These are phyloP conservation scores for Crithidia expoeki DNA, from an alignment of 208 protist genomes.

Conservation along the genomic window DNA sequence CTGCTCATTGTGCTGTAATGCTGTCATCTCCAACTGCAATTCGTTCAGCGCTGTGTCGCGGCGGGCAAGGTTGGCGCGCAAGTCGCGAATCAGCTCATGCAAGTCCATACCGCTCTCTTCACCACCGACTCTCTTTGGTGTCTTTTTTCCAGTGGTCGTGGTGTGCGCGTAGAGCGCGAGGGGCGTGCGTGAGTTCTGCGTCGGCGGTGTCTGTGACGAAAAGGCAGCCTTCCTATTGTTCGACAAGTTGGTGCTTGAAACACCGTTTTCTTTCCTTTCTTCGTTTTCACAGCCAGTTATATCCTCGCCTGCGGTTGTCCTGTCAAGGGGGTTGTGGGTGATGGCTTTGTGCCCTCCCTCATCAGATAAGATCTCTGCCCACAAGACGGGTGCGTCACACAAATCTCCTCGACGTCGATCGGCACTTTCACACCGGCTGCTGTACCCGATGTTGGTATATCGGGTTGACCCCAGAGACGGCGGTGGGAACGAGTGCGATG, in stretches of 20 bases:
- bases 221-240: too few species aligned
- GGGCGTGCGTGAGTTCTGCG: not conserved
- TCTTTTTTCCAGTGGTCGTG: not conserved
- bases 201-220: not conserved
- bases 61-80: conserved; percentile 72
- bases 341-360: too few species aligned
- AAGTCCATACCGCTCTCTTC: conserved; percentile 27
- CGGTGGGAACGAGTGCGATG: not conserved
- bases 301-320: too few species aligned
- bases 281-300: too few species aligned
- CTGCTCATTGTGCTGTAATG: conserved; percentile 31
- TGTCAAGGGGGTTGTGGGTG: too few species aligned
- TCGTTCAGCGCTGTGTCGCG: conserved; percentile 73
- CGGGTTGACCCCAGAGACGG: conserved; percentile 5
- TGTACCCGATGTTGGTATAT: not conserved
- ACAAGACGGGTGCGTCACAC: not conserved
- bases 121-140: not conserved
- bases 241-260: too few species aligned
- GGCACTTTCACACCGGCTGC: not conserved
- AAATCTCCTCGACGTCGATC: not conserved
- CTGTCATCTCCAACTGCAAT: conserved; percentile 48
- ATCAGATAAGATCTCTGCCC: too few species aligned
- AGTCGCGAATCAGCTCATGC: conserved; percentile 55
- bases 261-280: too few species aligned
- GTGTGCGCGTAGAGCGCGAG: conserved; percentile 10